Conservation (phyloP, 2,329 filamentous ascomycete genomes). For the Juglanconis sp. region DNA sequence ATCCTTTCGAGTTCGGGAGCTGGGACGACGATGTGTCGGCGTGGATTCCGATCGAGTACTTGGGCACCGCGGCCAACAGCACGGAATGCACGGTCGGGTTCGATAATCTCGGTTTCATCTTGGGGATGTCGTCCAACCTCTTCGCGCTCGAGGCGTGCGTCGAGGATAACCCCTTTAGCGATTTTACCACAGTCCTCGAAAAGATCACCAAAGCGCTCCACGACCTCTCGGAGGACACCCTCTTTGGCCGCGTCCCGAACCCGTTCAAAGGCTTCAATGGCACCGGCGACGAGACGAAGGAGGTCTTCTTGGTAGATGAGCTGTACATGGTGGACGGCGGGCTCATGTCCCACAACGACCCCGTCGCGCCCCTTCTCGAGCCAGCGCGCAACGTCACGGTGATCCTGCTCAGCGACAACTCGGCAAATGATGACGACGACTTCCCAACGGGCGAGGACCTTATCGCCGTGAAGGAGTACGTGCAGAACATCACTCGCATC, state of each 20-base stretch:
- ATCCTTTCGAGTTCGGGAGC: constrained; percentile 5
- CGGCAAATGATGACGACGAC: background rate
- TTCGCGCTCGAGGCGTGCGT: background rate
- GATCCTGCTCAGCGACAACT: constrained; percentile 1
- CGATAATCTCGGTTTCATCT: background rate
- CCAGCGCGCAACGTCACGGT: constrained; percentile 1
- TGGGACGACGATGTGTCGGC: constrained; percentile 3
- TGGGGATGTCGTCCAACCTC: background rate
- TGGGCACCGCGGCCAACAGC: background rate
- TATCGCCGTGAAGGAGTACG: background rate
- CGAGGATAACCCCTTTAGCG: background rate
- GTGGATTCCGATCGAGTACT: constrained; percentile 2
- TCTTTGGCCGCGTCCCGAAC: constrained; percentile 1
- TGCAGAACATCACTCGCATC: constrained; percentile 2
- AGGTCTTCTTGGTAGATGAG: constrained; percentile 4
- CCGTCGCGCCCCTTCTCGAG: background rate
- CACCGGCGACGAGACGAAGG: background rate
- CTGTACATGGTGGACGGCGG: constrained; percentile 5
- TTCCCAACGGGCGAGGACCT: background rate
- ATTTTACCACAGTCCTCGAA: background rate
- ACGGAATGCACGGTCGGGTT: constrained; percentile 4
- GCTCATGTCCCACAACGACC: background rate
- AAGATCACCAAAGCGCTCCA: background rate
- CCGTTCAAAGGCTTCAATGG: constrained; percentile 7
- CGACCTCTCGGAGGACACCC: background rate